Evolutionary conservation across 1,284 basidiomycete genomes (phyloP), one percentile per base, ranked within the genome.

Genomic region (Tylopilus orsonianus): DNA sequence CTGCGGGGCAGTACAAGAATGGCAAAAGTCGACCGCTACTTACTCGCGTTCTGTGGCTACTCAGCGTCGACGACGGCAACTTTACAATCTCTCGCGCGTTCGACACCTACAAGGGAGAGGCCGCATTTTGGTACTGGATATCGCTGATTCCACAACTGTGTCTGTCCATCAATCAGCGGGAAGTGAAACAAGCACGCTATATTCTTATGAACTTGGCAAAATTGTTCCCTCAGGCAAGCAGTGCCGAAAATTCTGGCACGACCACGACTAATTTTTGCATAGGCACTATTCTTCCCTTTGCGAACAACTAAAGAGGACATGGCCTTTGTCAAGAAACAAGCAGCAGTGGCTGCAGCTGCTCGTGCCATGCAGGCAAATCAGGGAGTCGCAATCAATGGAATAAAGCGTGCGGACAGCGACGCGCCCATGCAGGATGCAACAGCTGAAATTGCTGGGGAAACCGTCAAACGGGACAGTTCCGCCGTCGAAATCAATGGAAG

Each of bases 61-160:
- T 99, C 38, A 93, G 92, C 60, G 77, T 97, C 30, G 97, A 99
- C 66, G 96, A 99, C 59, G 75, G 71, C 20, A 75, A 76, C 23
- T 72, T 80, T 48, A 83, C 84, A 0, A 89, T 98, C 48, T 87
- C 91, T 20, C 85, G 87, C 52, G 91, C 93, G 1, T 99, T 99
- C 62, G 96, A 99, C 62, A 88, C 85, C 33, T 98, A 97, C 74
- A 96, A 95, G 67, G 97, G 97, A 51, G 97, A 99, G 61, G 84
- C 91, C 7, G 94, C 94, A 10, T 90, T 91, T 58, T 99, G 97
- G 97, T 97, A 94, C 70, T 99, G 97, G 97, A 97, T 99, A 60
- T 91, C 95, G 1, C 79, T 98, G 48, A 95, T 98, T 42, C 97
- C 97, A 13, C 97, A 99, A 64, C 79, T 99, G n/a, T 85, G 95